Percentiles rank a stretch among this genome's conserved stretches.
Conservation (phyloP, 192 early-diverging fungal genomes). For the Umbelopsis vinacea region DNA sequence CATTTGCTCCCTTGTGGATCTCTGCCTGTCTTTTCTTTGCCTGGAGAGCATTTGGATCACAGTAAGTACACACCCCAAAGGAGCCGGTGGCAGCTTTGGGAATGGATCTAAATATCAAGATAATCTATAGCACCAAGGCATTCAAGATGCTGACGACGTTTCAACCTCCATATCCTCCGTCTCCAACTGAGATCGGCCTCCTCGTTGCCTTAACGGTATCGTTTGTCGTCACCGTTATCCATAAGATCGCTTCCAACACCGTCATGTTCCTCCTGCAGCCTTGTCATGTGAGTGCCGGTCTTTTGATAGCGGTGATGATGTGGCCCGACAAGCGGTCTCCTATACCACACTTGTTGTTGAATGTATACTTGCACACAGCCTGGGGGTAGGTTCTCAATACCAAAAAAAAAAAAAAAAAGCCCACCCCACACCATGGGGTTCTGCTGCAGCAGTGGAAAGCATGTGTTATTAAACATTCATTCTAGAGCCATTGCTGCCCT, state of each 20-base stretch:
- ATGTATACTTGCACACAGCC: slow-evolving; percentile 57
- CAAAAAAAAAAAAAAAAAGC: too few species aligned
- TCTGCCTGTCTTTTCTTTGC: slow-evolving; percentile 42
- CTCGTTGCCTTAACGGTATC: slow-evolving; percentile 38
- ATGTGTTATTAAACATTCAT: neutral
- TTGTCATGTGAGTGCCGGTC: slow-evolving; percentile 53
- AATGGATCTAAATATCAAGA: neutral
- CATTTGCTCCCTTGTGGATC: slow-evolving; percentile 41
- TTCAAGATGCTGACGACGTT: slow-evolving; percentile 29
- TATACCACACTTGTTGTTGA: slow-evolving; percentile 50
- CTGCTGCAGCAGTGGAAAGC: neutral
- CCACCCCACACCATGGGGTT: neutral
- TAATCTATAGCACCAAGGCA: slow-evolving; percentile 4
- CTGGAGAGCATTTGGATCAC: slow-evolving; percentile 22
- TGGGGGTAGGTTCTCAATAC: slow-evolving; percentile 44
- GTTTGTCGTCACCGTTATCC: slow-evolving; percentile 39
- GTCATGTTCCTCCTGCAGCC: slow-evolving; percentile 53
- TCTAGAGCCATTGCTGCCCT: slow-evolving; percentile 45
- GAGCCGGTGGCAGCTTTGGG: neutral
- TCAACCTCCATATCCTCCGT: slow-evolving; percentile 5
- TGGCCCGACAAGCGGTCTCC: slow-evolving; percentile 39
- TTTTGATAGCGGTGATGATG: slow-evolving; percentile 47
- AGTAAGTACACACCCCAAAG: slow-evolving; percentile 18
- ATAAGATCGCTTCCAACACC: slow-evolving; percentile 46
- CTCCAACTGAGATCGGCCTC: slow-evolving; percentile 24